These are phyloP conservation scores for Aureobasidium sp. DNA, from an alignment of 2,329 filamentous ascomycete species.

Conservation along the genomic window DNA sequence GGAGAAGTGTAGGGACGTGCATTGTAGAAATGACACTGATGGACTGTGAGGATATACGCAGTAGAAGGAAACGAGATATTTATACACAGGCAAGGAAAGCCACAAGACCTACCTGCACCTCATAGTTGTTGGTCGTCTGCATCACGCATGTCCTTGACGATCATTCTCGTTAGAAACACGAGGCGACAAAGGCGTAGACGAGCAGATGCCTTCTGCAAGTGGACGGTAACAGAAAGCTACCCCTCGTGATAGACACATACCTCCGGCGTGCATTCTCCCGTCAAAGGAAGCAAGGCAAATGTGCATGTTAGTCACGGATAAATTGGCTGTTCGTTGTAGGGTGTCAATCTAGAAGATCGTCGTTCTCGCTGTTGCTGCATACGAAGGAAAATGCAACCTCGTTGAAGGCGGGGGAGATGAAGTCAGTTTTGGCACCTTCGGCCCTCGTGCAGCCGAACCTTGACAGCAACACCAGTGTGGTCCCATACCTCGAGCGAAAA, in stretches of 20 bases:
- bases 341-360: not conserved
- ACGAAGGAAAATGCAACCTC: slow-evolving; percentile 6
- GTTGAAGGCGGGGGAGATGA: not conserved
- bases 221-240: not conserved
- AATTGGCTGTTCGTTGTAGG: not conserved
- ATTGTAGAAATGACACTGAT: not conserved
- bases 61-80: not conserved
- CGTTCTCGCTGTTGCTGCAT: not conserved
- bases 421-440: not conserved
- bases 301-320: not conserved
- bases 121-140: not conserved
- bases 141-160: not conserved
- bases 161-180: not conserved
- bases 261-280: slow-evolving; percentile 4
- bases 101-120: not conserved
- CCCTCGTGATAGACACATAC: not conserved
- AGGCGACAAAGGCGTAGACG: not conserved
- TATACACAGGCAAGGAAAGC: not conserved
- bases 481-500: not conserved
- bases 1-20: not conserved
- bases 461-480: not conserved
- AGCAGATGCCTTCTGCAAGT: not conserved
- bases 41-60: not conserved
- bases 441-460: not conserved
- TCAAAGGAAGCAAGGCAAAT: not conserved